Percentiles rank a stretch among this genome's conserved stretches.
phyloP scores from a whole-genome alignment of 2,329 filamentous ascomycete genomes.

The Venturia oleaginea region DNA sequence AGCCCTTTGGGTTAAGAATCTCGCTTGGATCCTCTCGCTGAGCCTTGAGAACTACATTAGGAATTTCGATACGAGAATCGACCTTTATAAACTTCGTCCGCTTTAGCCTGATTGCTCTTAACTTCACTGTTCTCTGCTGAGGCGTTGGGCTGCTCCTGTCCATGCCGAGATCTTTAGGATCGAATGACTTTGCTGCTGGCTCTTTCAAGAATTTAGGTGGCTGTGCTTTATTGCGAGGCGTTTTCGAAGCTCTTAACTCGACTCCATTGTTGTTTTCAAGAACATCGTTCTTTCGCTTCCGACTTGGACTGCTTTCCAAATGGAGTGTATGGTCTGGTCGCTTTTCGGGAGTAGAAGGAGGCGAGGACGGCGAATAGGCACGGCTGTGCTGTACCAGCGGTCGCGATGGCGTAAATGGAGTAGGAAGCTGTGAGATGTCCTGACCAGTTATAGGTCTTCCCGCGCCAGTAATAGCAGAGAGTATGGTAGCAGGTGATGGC shows the following conservation, averaged over 20 bases:
- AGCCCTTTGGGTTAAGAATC: neutral
- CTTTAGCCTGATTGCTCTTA: neutral
- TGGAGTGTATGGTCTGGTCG: neutral
- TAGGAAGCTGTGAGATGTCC: neutral
- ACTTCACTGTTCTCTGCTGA: neutral
- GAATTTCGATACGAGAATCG: neutral
- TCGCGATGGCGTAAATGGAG: neutral
- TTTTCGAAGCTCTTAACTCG: neutral
- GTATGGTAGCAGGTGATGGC: neutral
- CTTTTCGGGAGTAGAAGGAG: neutral
- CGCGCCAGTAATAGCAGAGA: neutral
- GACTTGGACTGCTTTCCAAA: neutral
- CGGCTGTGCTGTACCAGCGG: neutral
- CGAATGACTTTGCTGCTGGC: neutral
- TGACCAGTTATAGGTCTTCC: too few relatives aligned
- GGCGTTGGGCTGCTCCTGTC: neutral
- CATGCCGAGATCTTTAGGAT: neutral
- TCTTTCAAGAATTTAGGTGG: neutral
- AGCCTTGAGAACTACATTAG: neutral
- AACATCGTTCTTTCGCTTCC: neutral
- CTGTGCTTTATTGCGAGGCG: neutral
- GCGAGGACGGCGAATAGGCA: neutral
- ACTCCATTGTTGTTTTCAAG: neutral
- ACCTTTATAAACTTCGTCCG: neutral
- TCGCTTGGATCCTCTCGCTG: neutral